These are phyloP conservation scores for Phialophora expanda DNA, from an alignment of 2,329 filamentous ascomycete species.

Conservation along the genomic window DNA sequence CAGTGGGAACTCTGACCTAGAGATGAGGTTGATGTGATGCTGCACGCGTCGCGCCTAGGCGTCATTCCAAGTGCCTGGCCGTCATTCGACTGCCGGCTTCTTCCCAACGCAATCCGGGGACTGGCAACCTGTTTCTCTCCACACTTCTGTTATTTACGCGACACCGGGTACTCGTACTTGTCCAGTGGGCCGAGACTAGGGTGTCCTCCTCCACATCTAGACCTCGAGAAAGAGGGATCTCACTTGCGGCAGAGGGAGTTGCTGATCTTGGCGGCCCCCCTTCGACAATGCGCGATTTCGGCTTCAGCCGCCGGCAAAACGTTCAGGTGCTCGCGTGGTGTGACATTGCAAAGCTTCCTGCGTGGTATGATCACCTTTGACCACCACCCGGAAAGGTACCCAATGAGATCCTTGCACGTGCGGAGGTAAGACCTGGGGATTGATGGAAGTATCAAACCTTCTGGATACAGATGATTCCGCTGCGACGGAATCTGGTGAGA, in stretches of 20 bases:
- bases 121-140: background rate
- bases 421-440: background rate
- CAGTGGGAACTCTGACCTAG: background rate
- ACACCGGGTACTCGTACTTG: background rate
- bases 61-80: background rate
- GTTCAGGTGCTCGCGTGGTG: constrained; percentile 20
- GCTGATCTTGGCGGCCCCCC: background rate
- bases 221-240: background rate
- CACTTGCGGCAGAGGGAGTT: background rate
- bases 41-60: background rate
- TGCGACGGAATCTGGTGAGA: background rate
- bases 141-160: background rate
- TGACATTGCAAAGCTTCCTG: constrained; percentile 12
- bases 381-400: background rate
- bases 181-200: background rate
- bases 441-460: background rate
- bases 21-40: background rate
- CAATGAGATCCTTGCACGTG: background rate
- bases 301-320: constrained; percentile 19
- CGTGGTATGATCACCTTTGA: constrained; percentile 9
- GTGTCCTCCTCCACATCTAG: no score
- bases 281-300: constrained; percentile 28
- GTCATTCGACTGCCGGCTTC: background rate
- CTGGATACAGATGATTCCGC: background rate
- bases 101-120: background rate